phyloP scores from a whole-genome alignment of 805 yeast genomes.

The Saturnispora hagleri region DNA sequence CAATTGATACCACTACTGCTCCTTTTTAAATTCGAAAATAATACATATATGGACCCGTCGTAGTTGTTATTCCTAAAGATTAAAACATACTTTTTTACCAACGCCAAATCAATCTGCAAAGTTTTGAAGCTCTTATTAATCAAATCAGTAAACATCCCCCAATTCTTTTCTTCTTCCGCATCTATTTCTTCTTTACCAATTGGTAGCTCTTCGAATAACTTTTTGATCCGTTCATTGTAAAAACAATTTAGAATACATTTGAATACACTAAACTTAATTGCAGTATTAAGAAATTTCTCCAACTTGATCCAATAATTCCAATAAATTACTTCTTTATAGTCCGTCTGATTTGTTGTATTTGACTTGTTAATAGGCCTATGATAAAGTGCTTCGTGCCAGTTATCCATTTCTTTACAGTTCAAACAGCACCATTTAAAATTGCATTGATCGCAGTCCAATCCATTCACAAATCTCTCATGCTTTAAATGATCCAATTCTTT shows the following conservation, averaged over 20 bases:
- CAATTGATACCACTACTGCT: neutral
- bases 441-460: conserved; percentile 26
- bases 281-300: conserved; percentile 9
- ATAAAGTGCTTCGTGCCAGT: conserved; percentile 18
- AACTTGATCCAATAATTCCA: conserved; percentile 21
- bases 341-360: conserved; percentile 18
- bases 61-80: conserved; percentile 22
- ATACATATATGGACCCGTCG: conserved; percentile 21
- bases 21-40: conserved; percentile 14
- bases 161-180: conserved; percentile 9
- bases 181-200: conserved; percentile 6
- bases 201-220: conserved; percentile 15
- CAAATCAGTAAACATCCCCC: conserved; percentile 12
- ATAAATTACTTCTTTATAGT: conserved; percentile 10
- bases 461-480: conserved; percentile 22
- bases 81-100: conserved; percentile 16
- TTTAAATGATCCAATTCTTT: conserved; percentile 14
- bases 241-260: conserved; percentile 17
- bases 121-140: conserved; percentile 20
- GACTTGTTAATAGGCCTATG: conserved; percentile 26
- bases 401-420: conserved; percentile 22
- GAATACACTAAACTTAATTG: conserved; percentile 14
- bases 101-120: conserved; percentile 9
- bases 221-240: conserved; percentile 14
- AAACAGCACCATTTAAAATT: conserved; percentile 25